Evolutionary conservation across 768 basidiomycete species (phyloP).

Genomic region (Termitomyces sp.): DNA sequence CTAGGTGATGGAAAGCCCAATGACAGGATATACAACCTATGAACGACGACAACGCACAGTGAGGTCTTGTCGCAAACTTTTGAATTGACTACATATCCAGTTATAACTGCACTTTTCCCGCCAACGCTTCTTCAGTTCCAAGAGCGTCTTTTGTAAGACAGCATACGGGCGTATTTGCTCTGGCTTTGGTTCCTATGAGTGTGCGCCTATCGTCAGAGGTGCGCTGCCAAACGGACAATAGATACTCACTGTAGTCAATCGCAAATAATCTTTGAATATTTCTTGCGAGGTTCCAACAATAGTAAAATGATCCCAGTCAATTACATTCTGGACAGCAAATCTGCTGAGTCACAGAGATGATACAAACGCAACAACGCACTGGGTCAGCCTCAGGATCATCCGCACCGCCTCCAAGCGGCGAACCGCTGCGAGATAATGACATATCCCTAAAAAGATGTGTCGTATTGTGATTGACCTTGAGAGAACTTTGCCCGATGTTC

Average conservation of each 20-base stretch:
- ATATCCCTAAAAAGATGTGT: conserved; percentile 49
- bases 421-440: conserved; percentile 46
- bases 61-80: conserved; percentile 94
- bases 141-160: conserved; percentile 80
- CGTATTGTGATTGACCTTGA: conserved; percentile 46
- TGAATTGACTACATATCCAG: conserved; percentile 98
- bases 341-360: background rate
- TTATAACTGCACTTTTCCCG: conserved; percentile 68
- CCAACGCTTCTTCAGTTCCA: conserved; percentile 88
- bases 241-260: conserved; percentile 77
- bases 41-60: conserved; percentile 61
- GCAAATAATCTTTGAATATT: conserved; percentile 94
- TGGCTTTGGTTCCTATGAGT: conserved; percentile 84
- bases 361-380: conserved; percentile 37
- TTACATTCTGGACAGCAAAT: conserved; percentile 68
- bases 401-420: conserved; percentile 40
- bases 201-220: background rate
- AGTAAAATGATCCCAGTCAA: conserved; percentile 94
- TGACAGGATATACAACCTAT: conserved; percentile 21
- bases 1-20: conserved; percentile 36
- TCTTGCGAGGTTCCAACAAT: conserved; percentile 90
- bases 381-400: conserved; percentile 76
- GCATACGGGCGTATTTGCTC: conserved; percentile 88
- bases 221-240: background rate
- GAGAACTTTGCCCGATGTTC: conserved; percentile 31